Percentiles rank a stretch among this genome's conserved stretches.
These are phyloP conservation scores for Boletus sp. DNA, from an alignment of 768 basidiomycete genomes.

Conservation along the genomic window DNA sequence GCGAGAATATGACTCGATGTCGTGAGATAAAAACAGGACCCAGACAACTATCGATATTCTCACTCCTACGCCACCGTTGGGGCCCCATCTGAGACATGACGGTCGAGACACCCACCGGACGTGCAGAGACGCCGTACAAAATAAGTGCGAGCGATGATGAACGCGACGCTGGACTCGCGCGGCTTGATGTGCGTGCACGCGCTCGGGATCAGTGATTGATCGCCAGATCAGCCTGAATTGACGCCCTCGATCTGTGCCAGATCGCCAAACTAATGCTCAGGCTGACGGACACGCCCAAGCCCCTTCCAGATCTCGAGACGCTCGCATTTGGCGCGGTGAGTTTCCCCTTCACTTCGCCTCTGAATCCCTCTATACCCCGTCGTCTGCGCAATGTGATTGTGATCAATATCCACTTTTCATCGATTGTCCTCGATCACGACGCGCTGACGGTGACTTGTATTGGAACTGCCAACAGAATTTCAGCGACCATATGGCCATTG, in stretches of 20 bases:
- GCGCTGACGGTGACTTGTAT: not conserved
- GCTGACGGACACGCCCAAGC: constrained; percentile 47
- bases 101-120: not conserved
- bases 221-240: not conserved
- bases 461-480: not conserved
- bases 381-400: not conserved
- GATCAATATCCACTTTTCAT: not conserved
- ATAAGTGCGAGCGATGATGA: not conserved
- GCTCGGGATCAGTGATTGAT: not conserved
- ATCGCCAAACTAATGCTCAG: constrained; percentile 53
- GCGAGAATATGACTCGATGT: not conserved
- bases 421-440: not conserved
- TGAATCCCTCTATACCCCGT: not conserved
- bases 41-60: not conserved
- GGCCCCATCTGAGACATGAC: constrained; percentile 2
- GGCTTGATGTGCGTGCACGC: constrained; percentile 21
- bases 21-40: not conserved
- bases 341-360: not conserved
- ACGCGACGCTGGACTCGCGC: not conserved
- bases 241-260: constrained; percentile 31
- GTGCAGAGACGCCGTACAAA: constrained; percentile 2
- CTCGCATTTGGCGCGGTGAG: constrained; percentile 59
- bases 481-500: constrained; percentile 75
- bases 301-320: constrained; percentile 45
- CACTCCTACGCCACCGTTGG: not conserved